Evolutionary conservation across 805 yeast genomes (phyloP).

Genomic region (Candida mattraensis): DNA sequence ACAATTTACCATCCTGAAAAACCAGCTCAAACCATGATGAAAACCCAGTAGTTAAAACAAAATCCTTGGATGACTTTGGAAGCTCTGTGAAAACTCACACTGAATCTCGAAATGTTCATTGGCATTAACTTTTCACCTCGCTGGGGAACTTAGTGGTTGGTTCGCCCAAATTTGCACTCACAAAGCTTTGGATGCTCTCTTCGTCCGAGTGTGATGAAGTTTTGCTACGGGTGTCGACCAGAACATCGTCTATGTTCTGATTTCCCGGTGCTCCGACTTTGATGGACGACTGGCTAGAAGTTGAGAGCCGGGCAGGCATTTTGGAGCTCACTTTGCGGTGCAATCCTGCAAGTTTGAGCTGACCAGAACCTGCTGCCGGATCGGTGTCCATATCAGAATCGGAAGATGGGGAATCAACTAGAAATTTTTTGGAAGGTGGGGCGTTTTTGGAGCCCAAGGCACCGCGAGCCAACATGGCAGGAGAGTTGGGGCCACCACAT

Average conservation of each 20-base stretch:
- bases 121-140: conserved; percentile 5
- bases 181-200: conserved; percentile 29
- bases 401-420: conserved; percentile 26
- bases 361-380: conserved; percentile 9
- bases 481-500: conserved; percentile 17
- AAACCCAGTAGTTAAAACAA: neutral
- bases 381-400: conserved; percentile 21
- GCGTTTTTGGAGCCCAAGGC: conserved; percentile 16
- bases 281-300: conserved; percentile 12
- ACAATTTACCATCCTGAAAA: no score
- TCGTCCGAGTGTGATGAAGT: conserved; percentile 18
- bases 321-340: conserved; percentile 22
- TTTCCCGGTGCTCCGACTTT: conserved; percentile 5
- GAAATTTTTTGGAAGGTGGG: conserved; percentile 26
- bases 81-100: no score
- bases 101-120: no score
- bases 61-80: neutral
- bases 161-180: conserved; percentile 35
- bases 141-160: conserved; percentile 25
- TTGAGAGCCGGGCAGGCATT: conserved; percentile 15
- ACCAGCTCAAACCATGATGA: no score
- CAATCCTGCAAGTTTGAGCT: conserved; percentile 23
- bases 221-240: conserved; percentile 13
- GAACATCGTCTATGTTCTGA: conserved; percentile 22
- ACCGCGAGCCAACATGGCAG: conserved; percentile 14